Evolutionary conservation across 73 alveolate genomes (phyloP).

Genomic region (Paramecium sonneborni): DNA sequence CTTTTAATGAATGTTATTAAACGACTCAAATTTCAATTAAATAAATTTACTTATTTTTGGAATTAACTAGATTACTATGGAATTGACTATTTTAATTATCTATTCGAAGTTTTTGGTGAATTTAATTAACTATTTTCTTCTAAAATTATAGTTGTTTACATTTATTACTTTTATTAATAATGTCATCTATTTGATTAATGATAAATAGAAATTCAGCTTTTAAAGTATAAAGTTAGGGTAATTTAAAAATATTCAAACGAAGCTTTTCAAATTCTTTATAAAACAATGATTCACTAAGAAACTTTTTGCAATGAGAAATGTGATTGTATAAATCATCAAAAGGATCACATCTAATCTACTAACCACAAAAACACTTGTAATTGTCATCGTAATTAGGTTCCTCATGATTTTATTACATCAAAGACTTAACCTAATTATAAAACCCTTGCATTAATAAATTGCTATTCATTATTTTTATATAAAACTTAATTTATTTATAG

Average conservation of each 20-base stretch:
- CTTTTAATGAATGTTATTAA: background rate
- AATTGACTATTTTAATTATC: background rate
- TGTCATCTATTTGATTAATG: slow-evolving; percentile 14
- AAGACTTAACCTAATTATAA: background rate
- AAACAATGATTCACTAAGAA: slow-evolving; percentile 50
- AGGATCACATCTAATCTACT: background rate
- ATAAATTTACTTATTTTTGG: background rate
- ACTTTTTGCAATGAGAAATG: slow-evolving; percentile 17
- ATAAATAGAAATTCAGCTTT: slow-evolving; percentile 52
- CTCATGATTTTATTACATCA: background rate
- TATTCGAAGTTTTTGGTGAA: background rate
- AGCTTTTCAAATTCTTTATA: slow-evolving; percentile 29
- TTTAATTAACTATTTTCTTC: background rate
- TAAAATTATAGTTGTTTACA: background rate
- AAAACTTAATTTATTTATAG: background rate
- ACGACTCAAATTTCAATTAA: background rate
- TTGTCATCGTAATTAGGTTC: slow-evolving; percentile 36
- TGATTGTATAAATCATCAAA: slow-evolving; percentile 43
- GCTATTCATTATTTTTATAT: background rate
- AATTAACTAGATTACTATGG: background rate
- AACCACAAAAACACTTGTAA: slow-evolving; percentile 58
- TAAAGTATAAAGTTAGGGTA: slow-evolving; percentile 41
- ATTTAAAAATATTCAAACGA: slow-evolving; percentile 11
- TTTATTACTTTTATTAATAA: background rate
- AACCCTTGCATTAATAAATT: slow-evolving; percentile 34